Percentiles rank a stretch among this genome's conserved stretches.
Conservation (phyloP, 352 stramenopile genomes). For the Globisporangium nunn region DNA sequence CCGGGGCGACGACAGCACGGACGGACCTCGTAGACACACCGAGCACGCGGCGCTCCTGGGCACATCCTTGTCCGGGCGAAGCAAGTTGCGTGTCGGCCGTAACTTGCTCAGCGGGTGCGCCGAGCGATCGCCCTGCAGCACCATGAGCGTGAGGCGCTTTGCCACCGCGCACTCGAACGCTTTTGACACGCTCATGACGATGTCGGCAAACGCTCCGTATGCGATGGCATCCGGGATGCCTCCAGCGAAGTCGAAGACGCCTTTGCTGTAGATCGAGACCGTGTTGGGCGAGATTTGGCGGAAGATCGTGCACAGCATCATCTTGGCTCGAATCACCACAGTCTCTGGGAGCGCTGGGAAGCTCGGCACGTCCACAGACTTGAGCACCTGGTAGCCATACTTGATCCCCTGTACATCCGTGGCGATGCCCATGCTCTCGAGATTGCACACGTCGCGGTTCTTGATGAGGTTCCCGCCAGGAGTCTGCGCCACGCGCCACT, state of each 20-base stretch:
- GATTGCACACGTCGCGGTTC: slow-evolving; percentile 34
- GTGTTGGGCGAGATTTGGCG: slow-evolving; percentile 24
- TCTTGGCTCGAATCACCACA: slow-evolving; percentile 20
- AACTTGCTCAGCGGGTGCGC: neutral
- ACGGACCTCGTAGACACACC: slow-evolving; percentile 13
- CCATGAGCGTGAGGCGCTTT: slow-evolving; percentile 23
- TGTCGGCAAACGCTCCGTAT: slow-evolving; percentile 27
- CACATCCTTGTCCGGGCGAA: neutral
- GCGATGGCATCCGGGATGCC: slow-evolving; percentile 26
- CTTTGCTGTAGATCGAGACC: slow-evolving; percentile 40
- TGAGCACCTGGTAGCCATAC: slow-evolving; percentile 41
- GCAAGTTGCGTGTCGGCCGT: neutral
- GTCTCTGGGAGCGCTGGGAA: slow-evolving; percentile 27
- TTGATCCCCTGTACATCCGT: slow-evolving; percentile 23
- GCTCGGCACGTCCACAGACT: slow-evolving; percentile 36
- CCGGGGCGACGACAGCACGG: slow-evolving; percentile 19
- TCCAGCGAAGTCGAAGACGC: slow-evolving; percentile 36
- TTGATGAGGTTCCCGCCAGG: slow-evolving; percentile 26
- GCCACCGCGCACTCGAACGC: slow-evolving; percentile 24
- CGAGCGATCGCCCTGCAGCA: neutral
- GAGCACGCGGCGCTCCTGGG: slow-evolving; percentile 7
- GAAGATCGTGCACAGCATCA: slow-evolving; percentile 51
- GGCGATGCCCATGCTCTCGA: slow-evolving; percentile 44
- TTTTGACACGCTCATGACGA: slow-evolving; percentile 25
- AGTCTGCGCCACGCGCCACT: slow-evolving; percentile 29